These are phyloP conservation scores for Beauveria rudraprayagi DNA, from an alignment of 2,329 filamentous ascomycete species.

Conservation along the genomic window DNA sequence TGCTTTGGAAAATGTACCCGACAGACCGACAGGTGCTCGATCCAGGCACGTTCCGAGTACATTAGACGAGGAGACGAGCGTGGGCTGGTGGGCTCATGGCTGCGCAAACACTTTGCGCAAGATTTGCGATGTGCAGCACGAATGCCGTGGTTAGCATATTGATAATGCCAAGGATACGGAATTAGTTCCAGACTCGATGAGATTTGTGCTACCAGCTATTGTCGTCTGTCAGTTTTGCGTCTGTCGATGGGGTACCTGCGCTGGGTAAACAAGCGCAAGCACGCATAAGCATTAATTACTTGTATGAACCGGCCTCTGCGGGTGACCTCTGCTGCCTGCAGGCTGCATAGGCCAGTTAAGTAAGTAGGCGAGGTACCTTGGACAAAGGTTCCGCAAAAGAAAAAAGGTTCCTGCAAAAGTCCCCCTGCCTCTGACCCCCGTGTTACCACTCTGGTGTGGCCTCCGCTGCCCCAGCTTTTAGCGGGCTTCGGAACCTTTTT, in stretches of 20 bases:
- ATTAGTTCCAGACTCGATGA: background rate
- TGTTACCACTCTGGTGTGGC: background rate
- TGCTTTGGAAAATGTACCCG: slow-evolving; percentile 3
- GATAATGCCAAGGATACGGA: background rate
- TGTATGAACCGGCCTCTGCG: background rate
- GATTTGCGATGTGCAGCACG: background rate
- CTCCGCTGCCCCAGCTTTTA: background rate
- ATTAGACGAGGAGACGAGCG: background rate
- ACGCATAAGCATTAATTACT: background rate
- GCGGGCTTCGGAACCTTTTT: background rate
- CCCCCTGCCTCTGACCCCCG: background rate
- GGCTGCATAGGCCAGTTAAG: background rate
- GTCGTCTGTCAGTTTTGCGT: background rate
- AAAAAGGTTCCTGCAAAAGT: background rate
- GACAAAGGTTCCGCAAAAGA: background rate
- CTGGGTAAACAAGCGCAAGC: background rate
- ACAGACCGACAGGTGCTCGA: slow-evolving; percentile 1
- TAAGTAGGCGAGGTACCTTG: background rate
- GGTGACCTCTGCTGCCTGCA: background rate
- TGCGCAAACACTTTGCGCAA: background rate
- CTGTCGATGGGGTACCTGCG: background rate
- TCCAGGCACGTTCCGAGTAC: background rate
- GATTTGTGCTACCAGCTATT: no score
- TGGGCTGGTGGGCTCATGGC: background rate
- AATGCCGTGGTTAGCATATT: no score